phyloP scores from a whole-genome alignment of 2,329 filamentous ascomycete species.

The Plenodomus tracheiphilus region DNA sequence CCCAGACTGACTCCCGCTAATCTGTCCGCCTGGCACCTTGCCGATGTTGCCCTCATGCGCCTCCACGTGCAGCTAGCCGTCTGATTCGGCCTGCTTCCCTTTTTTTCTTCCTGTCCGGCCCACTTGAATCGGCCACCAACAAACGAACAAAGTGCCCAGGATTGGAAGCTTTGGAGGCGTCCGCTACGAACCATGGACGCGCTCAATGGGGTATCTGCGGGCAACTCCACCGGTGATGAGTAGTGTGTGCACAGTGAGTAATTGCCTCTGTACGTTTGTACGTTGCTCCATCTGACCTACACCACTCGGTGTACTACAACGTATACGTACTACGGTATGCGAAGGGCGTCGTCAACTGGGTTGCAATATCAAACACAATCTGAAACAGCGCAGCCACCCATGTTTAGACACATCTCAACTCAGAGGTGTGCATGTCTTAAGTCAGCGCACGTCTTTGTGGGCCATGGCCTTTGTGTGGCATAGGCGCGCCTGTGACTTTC shows the following conservation, averaged over 20 bases:
- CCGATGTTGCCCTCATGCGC: conserved; percentile 4
- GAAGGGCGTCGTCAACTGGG: not conserved
- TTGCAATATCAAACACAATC: not conserved
- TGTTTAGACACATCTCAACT: conserved; percentile 1
- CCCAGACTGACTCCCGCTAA: not conserved
- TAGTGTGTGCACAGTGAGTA: too few species aligned
- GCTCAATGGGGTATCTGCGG: not conserved
- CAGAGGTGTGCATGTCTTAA: not conserved
- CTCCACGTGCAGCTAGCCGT: not conserved
- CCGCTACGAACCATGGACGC: not conserved
- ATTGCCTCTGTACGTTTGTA: not conserved
- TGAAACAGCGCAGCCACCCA: conserved; percentile 1
- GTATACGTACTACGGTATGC: not conserved
- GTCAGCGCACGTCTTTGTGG: not conserved
- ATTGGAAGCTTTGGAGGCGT: not conserved
- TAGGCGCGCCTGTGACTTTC: too few species aligned
- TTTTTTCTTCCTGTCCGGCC: conserved; percentile 6
- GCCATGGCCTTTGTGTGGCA: not conserved
- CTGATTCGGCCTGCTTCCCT: not conserved
- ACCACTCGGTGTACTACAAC: not conserved
- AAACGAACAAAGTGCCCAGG: not conserved
- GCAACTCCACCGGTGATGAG: not conserved
- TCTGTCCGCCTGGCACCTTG: too few species aligned
- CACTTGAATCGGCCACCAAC: conserved; percentile 5
- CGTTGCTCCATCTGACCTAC: not conserved